Conservation (phyloP, 495 filamentous ascomycete species). For the Hypomontagnella submonticulosa region DNA sequence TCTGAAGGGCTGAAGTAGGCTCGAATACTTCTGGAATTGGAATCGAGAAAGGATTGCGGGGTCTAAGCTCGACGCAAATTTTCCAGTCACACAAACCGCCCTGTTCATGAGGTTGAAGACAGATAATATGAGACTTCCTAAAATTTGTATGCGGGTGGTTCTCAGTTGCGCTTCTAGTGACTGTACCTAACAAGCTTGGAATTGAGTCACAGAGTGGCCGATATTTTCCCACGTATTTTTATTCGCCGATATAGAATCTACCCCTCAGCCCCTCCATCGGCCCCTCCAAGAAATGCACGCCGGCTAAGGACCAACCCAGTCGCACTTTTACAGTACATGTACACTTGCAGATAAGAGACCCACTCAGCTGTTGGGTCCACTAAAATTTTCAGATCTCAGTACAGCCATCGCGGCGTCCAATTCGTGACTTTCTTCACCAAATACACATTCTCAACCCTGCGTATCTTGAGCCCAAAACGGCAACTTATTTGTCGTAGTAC, state of each 20-base stretch:
- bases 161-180: constrained; percentile 3
- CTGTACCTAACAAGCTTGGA: constrained; percentile 14
- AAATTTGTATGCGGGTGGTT: constrained; percentile 19
- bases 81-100: constrained; percentile 15
- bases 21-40: constrained; percentile 12
- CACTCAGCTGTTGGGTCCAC: constrained; percentile 22
- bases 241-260: constrained; percentile 25
- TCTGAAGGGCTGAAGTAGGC: constrained; percentile 9
- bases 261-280: constrained; percentile 41
- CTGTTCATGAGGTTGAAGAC: constrained; percentile 31
- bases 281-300: constrained; percentile 23
- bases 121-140: constrained; percentile 23
- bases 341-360: constrained; percentile 3
- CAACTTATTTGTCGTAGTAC: not conserved
- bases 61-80: constrained; percentile 26
- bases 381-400: constrained; percentile 41
- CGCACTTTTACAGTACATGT: too few relatives aligned
- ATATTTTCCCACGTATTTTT: constrained; percentile 29
- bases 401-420: constrained; percentile 1
- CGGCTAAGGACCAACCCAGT: constrained; percentile 7
- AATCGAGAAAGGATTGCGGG: constrained; percentile 16
- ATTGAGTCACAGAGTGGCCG: constrained; percentile 39
- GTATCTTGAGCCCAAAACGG: not conserved
- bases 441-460: not conserved
- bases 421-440: constrained; percentile 3